Evolutionary conservation across 345 rosid genomes (phyloP).

Genomic region (Geranium brycei): DNA sequence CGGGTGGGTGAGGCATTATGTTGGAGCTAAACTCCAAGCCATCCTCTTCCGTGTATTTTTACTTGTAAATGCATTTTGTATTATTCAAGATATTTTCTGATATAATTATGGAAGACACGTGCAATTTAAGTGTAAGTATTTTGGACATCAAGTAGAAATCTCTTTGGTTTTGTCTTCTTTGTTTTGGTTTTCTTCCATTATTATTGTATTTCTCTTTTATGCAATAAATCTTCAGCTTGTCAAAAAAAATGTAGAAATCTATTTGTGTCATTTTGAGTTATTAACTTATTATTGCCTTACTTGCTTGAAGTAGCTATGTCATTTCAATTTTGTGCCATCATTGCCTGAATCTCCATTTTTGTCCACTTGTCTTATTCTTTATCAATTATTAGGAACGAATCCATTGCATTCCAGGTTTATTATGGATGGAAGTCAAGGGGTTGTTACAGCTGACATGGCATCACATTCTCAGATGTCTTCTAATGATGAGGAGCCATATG

Average conservation of each 20-base stretch:
- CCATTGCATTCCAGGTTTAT: conserved; percentile 25
- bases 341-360: neutral
- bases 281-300: neutral
- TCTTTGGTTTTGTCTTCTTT: too few relatives aligned
- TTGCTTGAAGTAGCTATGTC: neutral
- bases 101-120: too few relatives aligned
- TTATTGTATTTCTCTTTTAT: too few relatives aligned
- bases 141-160: too few relatives aligned
- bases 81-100: too few relatives aligned
- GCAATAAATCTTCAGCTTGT: too few relatives aligned
- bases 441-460: conserved; percentile 24
- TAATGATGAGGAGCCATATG: conserved; percentile 25
- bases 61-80: neutral
- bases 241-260: neutral
- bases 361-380: conserved; percentile 2
- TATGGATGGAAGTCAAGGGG: conserved; percentile 33
- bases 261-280: neutral
- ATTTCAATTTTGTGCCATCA: neutral
- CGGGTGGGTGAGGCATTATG: too few relatives aligned
- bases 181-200: too few relatives aligned
- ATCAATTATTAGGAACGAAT: conserved; percentile 33
- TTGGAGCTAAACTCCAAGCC: too few relatives aligned
- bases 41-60: neutral
- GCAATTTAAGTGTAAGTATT: too few relatives aligned
- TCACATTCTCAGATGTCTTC: conserved; percentile 17